Evolutionary conservation across 2,329 filamentous ascomycete genomes (phyloP).

Genomic region (Hypoxylon sp.): DNA sequence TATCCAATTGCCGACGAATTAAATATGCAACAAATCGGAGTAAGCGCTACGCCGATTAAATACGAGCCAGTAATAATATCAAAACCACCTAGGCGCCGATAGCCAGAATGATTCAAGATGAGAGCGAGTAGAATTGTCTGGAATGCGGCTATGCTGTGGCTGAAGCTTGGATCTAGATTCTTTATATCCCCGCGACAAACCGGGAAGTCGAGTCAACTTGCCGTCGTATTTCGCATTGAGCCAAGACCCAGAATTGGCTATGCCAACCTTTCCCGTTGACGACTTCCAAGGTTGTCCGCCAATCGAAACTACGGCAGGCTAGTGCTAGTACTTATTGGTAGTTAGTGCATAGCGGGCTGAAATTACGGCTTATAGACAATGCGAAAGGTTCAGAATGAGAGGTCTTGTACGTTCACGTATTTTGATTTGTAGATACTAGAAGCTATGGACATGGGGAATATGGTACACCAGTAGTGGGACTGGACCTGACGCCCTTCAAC

Average conservation of each 20-base stretch:
- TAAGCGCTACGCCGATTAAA: background rate
- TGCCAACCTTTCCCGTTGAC: background rate
- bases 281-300: background rate
- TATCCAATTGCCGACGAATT: too few species aligned
- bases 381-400: background rate
- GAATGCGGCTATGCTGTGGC: constrained; percentile 16
- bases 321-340: constrained; percentile 7
- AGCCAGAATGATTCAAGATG: background rate
- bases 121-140: background rate
- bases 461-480: background rate
- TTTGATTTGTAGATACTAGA: constrained; percentile 16
- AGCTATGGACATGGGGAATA: constrained; percentile 30
- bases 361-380: constrained; percentile 2
- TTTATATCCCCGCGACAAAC: constrained; percentile 12
- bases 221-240: constrained; percentile 13
- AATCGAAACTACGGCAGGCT: constrained; percentile 5
- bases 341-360: constrained; percentile 3
- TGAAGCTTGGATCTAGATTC: constrained; percentile 3
- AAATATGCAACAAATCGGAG: background rate
- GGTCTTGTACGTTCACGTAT: background rate
- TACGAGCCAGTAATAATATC: background rate
- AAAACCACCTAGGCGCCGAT: too few species aligned
- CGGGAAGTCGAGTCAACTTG: background rate
- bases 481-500: constrained; percentile 11
- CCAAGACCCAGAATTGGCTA: constrained; percentile 2